Percentiles rank a stretch among this genome's conserved stretches.
These are phyloP conservation scores for Ustilago esculenta DNA, from an alignment of 1,284 basidiomycete genomes.

Conservation along the genomic window DNA sequence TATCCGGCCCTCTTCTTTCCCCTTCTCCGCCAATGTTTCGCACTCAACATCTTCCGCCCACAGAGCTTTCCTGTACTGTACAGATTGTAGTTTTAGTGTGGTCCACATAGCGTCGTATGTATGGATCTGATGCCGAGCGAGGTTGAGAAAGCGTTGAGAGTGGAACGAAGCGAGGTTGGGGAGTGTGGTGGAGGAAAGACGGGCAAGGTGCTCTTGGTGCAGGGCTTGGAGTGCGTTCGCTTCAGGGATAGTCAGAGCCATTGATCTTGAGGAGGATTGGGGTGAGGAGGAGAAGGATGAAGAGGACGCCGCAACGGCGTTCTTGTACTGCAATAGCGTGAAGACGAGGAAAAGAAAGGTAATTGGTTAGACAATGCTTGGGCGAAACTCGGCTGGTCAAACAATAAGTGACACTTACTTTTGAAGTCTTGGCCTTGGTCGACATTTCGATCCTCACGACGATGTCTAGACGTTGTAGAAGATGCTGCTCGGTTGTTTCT, in stretches of 20 bases:
- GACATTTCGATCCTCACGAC: slow-evolving; percentile 7
- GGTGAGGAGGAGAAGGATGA: slow-evolving; percentile 4
- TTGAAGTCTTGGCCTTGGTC: slow-evolving; percentile 15
- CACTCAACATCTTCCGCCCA: slow-evolving; percentile 37
- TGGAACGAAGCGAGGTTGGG: slow-evolving; percentile 31
- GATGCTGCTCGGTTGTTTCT: no score
- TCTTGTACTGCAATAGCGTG: slow-evolving; percentile 29
- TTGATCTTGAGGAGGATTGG: neutral
- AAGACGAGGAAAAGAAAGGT: no score
- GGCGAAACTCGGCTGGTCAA: no score
- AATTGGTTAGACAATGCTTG: no score
- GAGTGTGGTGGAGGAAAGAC: slow-evolving; percentile 12
- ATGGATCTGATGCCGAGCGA: slow-evolving; percentile 8
- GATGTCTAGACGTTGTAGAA: no score
- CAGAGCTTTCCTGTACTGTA: slow-evolving; percentile 7
- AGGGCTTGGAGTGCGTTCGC: slow-evolving; percentile 25
- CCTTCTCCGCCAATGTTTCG: neutral
- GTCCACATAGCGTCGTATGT: slow-evolving; percentile 17
- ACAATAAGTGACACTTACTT: no score
- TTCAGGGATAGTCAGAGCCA: slow-evolving; percentile 1
- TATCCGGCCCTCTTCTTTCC: neutral
- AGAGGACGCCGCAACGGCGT: slow-evolving; percentile 22
- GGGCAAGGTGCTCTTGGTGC: slow-evolving; percentile 37
- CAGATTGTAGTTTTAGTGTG: slow-evolving; percentile 6
- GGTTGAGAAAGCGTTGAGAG: slow-evolving; percentile 24